A percentile compares a stretch with the other conserved stretches of the same genome.
Conservation (phyloP, 2,329 filamentous ascomycete species). For the Botrytis cinerea region DNA sequence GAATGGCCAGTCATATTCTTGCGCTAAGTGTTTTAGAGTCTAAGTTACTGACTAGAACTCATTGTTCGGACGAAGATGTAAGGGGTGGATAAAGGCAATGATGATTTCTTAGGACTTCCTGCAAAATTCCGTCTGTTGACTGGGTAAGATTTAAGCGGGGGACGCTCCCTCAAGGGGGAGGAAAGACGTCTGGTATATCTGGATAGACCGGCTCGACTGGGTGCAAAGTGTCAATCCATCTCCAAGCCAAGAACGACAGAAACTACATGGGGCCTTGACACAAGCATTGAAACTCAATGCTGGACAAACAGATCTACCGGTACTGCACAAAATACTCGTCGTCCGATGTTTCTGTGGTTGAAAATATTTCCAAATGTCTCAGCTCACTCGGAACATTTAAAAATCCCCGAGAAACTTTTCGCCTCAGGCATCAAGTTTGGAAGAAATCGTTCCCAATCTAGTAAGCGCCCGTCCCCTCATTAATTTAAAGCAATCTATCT, state of each 20-base stretch:
- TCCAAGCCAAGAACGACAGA: too few relatives aligned
- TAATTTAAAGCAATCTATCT: conserved; percentile 1
- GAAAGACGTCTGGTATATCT: background rate
- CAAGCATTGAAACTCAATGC: background rate
- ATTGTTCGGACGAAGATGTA: background rate
- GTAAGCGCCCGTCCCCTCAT: background rate
- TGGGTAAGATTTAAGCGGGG: background rate
- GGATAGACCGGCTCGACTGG: too few relatives aligned
- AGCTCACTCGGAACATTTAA: background rate
- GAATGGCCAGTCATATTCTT: too few relatives aligned
- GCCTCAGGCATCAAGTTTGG: background rate
- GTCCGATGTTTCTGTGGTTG: background rate
- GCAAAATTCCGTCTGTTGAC: background rate
- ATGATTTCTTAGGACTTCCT: background rate
- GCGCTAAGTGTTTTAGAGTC: too few relatives aligned
- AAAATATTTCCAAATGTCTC: background rate
- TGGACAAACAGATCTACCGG: background rate
- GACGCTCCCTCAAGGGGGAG: too few relatives aligned
- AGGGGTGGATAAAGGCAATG: background rate
- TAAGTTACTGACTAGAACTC: too few relatives aligned
- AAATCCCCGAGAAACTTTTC: background rate
- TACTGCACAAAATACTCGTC: background rate
- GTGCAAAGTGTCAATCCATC: background rate
- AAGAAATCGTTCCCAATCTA: background rate
- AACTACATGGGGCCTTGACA: too few relatives aligned